Base-by-base conservation (phyloP, 768 basidiomycete species). In the Dacryopinax primogenitus region DNA sequence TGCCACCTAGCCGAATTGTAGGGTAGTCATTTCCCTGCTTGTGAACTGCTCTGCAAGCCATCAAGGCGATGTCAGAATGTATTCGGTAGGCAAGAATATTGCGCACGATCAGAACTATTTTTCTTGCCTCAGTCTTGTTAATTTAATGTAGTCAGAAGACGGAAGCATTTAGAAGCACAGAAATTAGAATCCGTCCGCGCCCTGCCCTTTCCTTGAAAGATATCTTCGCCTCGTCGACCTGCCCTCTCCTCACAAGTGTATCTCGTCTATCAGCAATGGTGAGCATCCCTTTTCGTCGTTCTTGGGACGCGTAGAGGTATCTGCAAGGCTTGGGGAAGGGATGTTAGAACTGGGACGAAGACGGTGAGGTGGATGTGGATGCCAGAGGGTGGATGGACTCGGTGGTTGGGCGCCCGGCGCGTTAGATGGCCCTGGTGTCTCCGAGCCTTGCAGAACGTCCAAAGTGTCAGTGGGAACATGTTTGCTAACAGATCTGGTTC, bases 141-240 rank as follows among this genome's bases (percentile, higher is more conserved):
- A n/a, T n/a, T n/a, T n/a, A n/a, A n/a, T n/a, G n/a, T n/a, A n/a
- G n/a, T 44, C 3, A 58, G 3, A 23, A 28, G 13, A 4, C 51
- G 51, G 51, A 58, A 30, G 13, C 51, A 58, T 28, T 3, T 44
- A 13, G 51, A 58, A 58, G 51, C 51, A 58, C 32, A 30, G 26
- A 58, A 30, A 58, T 4, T 32, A 58, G 51, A 30, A 13, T 58
- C 51, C 51, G 51, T 58, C 51, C 51, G 51, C 51, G 26, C 51
- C 51, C 51, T 23, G 26, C 51, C 51, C 51, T 28, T 18, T 58
- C 51, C 51, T 30, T 26, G 51, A 58, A 58, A n/a, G n/a, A 58
- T 58, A 58, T 58, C 51, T 58, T 58, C 51, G n/a, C 51, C 51
- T 58, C 51, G 30, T 21, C 51, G 51, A 28, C 51, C 51, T 58